Conservation (phyloP, 495 filamentous ascomycete genomes). For the Penicillium turbatum region DNA sequence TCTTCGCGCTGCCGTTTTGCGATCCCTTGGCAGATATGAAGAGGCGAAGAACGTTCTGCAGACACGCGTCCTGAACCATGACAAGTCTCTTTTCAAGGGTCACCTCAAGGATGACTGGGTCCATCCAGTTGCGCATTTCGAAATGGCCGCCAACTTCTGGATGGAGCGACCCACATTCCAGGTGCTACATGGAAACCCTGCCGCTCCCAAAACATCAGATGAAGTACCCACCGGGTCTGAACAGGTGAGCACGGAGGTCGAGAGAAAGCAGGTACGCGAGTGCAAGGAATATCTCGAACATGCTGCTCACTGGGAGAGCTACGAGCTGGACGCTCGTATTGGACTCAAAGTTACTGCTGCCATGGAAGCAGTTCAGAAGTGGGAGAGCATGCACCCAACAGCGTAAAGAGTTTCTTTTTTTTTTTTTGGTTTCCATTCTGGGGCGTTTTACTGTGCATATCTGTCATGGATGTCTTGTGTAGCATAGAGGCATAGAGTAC, state of each 20-base stretch:
- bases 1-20: slow-evolving; percentile 61
- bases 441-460: slow-evolving; percentile 5
- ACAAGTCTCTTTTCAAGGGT: slow-evolving; percentile 67
- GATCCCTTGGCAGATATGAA: slow-evolving; percentile 55
- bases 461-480: not conserved
- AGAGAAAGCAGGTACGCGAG: slow-evolving; percentile 54
- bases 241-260: slow-evolving; percentile 11
- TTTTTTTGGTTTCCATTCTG: no score
- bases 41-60: slow-evolving; percentile 63
- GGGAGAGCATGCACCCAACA: slow-evolving; percentile 41
- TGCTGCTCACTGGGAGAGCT: slow-evolving; percentile 77
- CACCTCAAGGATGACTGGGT: slow-evolving; percentile 76
- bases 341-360: slow-evolving; percentile 81
- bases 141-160: slow-evolving; percentile 83
- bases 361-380: slow-evolving; percentile 69
- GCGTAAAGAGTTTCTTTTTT: not conserved
- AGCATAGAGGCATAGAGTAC: slow-evolving; percentile 10
- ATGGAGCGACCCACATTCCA: slow-evolving; percentile 49
- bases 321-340: slow-evolving; percentile 80
- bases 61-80: slow-evolving; percentile 56
- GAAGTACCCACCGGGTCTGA: not conserved
- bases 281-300: slow-evolving; percentile 73
- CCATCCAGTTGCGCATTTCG: slow-evolving; percentile 76
- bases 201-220: slow-evolving; percentile 12
- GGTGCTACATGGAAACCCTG: slow-evolving; percentile 25